Evolutionary conservation across 2,329 filamentous ascomycete genomes (phyloP).

Genomic region (Colletotrichum cordylinicola): DNA sequence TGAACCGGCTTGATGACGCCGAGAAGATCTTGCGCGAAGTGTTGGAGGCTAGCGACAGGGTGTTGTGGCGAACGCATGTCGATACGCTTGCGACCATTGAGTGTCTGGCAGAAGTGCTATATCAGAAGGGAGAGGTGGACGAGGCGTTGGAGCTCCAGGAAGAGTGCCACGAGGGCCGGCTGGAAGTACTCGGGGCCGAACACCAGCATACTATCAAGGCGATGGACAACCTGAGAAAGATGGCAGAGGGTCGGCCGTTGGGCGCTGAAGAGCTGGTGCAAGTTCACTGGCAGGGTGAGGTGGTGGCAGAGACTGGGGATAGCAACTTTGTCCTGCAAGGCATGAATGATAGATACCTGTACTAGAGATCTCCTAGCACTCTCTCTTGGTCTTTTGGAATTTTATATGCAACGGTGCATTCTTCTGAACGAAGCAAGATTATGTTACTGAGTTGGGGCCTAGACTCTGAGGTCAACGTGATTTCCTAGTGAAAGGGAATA

Average conservation of each 20-base stretch:
- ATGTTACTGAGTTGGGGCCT: too few species aligned
- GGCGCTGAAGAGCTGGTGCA: neutral
- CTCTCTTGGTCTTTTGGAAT: too few species aligned
- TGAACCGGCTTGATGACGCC: slow-evolving; percentile 38
- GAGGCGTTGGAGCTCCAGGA: neutral
- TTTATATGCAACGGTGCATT: too few species aligned
- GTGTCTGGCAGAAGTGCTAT: neutral
- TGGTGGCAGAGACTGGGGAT: too few species aligned
- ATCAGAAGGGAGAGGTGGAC: neutral
- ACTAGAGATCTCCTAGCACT: neutral
- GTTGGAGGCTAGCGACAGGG: slow-evolving; percentile 15
- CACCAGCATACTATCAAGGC: neutral
- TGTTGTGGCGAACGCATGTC: neutral
- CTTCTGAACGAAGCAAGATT: too few species aligned
- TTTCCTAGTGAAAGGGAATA: too few species aligned
- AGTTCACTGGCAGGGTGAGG: neutral
- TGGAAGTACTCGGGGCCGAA: neutral
- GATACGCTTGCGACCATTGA: neutral
- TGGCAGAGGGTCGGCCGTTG: neutral
- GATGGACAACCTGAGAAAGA: neutral
- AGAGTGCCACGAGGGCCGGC: neutral
- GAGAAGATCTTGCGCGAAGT: slow-evolving; percentile 32
- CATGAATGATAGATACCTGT: neutral
- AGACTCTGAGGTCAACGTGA: too few species aligned
- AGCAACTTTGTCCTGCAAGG: neutral